Base-by-base conservation (phyloP, 345 rosid genomes). In the Combretum micranthum region DNA sequence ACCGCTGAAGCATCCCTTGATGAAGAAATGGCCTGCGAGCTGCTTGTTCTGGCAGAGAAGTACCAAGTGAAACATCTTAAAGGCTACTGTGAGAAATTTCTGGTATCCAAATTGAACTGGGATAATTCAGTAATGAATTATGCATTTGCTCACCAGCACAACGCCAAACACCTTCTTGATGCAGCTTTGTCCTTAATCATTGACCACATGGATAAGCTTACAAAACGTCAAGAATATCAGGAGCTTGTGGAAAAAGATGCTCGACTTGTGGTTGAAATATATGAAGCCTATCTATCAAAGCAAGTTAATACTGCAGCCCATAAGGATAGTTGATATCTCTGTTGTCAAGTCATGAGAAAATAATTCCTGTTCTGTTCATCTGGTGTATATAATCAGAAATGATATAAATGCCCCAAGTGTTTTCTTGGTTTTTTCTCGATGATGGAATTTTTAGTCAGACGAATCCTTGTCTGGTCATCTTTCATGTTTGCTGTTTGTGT, bases 81-180 rank as follows among this genome's bases (percentile, higher is more conserved):
- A 71, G 69, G 63, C 13, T 77, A 75, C 65, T 84, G 95, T 23
- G 93, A 88, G 86, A 88, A 71, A 73, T 84, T 72, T 65, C 46
- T 92, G 56, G 76, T 86, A 13, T 81, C 95, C 18, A 88, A 83
- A 63, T 70, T 88, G 73, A 88, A 69, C 64, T 77, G 83, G 83
- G 88, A 92, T 59, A 92, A 83, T 47, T 83, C 85, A 7, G 72
- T 92, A 37, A 64, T 87, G 81, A 81, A 70, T 63, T 88, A 84
- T 58, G 86, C 87, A 32, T 88, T 88, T 64, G 96, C 96, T 4
- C 90, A 83, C 69, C 96, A 83, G 83, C 88, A 91, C 68, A 72
- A 77, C 7, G 90, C 98, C 0, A 84, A 83, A 55, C 82, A 72
- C 42, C 50, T 91, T 70, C 76, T 75, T 20, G 92, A 88, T 60